Evolutionary conservation across 257 asterid genomes (phyloP), one percentile per base, ranked within the genome.

Genomic region (Nicotiana benthamiana): DNA sequence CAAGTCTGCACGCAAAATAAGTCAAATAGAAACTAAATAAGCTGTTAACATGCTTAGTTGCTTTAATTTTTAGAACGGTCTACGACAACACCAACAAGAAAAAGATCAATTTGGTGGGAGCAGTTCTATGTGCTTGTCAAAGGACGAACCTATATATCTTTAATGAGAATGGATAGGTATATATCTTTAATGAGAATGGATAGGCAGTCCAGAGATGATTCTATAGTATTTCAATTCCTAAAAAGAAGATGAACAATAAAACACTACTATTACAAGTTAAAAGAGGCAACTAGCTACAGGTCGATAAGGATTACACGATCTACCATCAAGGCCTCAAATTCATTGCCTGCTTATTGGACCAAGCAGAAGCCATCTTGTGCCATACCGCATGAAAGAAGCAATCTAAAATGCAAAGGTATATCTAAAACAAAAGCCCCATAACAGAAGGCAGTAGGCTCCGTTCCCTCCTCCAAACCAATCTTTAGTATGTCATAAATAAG

Each of bases 1-100:
- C 89, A 96, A 86, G 88, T 96, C 99, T 96, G 92, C 87, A 81
- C 28, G 75, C 51, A 24, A 62, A 48, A 24, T 74, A 74, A 74
- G 79, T 22, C 43, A 24, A 48, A 74, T 0, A 46, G 5, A 22
- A 74, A 48, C 40, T 15, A 48, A 72, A 40, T 46, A 13, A 72
- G 43, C 61, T 48, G 40, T 26, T 48, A 48, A 48, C 22, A 48
- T 48, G 9, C 11, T 46, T 5, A 70, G 40, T 48, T 48, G 62
- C 79, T 74, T 26, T 46, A 70, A 22, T 22, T 46, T 9, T 1
- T 13, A 48, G 8, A 43, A 70, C 59, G 3, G 22, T 22, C 34
- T 8, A 40, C 0, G 48, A 0, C 56, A 0, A 51, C 0, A 74
- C 22, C 4, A 18, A 7, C 40, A 74, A 36, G 27, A 74, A 46